phyloP scores from a whole-genome alignment of 1,139 yeast genomes.

The Arxiozyma heterogenica region DNA sequence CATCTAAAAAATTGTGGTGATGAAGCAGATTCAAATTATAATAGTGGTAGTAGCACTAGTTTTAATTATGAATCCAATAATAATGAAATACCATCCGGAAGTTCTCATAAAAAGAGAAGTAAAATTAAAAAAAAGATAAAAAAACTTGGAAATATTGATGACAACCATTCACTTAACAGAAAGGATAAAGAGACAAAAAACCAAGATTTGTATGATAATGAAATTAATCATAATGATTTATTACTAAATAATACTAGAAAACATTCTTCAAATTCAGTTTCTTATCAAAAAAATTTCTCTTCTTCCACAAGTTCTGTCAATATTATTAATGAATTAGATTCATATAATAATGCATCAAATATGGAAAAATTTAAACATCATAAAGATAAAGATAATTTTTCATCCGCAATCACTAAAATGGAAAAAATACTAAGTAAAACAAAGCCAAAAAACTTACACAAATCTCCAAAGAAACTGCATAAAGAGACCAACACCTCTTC shows the following conservation, averaged over 20 bases:
- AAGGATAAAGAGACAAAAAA: not conserved
- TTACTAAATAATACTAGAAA: not conserved
- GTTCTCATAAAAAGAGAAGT: slow-evolving; percentile 1
- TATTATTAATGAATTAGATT: not conserved
- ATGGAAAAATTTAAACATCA: not conserved
- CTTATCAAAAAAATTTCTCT: not conserved
- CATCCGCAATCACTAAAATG: slow-evolving; percentile 7
- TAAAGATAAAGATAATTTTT: not conserved
- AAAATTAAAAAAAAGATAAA: not conserved
- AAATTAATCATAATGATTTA: not conserved
- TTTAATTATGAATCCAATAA: not conserved
- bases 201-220: not conserved
- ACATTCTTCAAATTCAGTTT: not conserved
- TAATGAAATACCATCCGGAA: not conserved
- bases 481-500: not conserved
- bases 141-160: not conserved
- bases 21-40: not conserved
- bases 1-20: not conserved
- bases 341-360: not conserved
- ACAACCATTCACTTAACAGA: not conserved
- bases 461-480: slow-evolving; percentile 10
- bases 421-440: slow-evolving; percentile 18
- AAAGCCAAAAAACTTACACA: slow-evolving; percentile 18
- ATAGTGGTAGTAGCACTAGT: not conserved
- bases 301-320: slow-evolving; percentile 1